phyloP scores from a whole-genome alignment of 2,329 filamentous ascomycete genomes.

The Pseudogymnoascus sp. region DNA sequence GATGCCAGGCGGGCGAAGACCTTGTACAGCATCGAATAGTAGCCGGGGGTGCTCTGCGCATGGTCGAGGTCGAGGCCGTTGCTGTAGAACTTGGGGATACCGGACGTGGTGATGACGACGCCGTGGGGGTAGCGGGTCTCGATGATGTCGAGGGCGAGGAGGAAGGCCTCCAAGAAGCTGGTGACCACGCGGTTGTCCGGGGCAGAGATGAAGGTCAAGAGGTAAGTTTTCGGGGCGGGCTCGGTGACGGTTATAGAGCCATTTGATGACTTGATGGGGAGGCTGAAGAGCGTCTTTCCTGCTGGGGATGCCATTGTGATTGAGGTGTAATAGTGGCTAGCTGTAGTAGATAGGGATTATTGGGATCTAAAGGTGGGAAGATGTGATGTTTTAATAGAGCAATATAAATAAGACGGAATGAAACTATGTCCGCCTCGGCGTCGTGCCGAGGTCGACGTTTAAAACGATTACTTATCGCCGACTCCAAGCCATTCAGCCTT shows the following conservation, averaged over 20 bases:
- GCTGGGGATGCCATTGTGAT: constrained; percentile 17
- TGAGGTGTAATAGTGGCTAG: background rate
- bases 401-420: background rate
- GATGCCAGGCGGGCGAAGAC: constrained; percentile 55
- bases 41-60: constrained; percentile 51
- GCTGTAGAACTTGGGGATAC: constrained; percentile 70
- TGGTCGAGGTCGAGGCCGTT: constrained; percentile 74
- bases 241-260: constrained; percentile 57
- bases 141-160: constrained; percentile 67
- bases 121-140: constrained; percentile 58
- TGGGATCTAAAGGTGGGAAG: background rate
- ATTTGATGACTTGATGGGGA: constrained; percentile 46
- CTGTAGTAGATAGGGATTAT: background rate
- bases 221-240: constrained; percentile 54
- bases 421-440: background rate
- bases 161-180: constrained; percentile 57
- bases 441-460: background rate
- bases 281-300: constrained; percentile 44
- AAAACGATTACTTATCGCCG: background rate
- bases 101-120: constrained; percentile 69
- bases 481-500: background rate
- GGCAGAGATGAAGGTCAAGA: constrained; percentile 62
- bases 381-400: background rate
- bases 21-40: constrained; percentile 55
- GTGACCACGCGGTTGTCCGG: constrained; percentile 71